phyloP scores from a whole-genome alignment of 2,329 filamentous ascomycete species.

The Clonostachys sp. region DNA sequence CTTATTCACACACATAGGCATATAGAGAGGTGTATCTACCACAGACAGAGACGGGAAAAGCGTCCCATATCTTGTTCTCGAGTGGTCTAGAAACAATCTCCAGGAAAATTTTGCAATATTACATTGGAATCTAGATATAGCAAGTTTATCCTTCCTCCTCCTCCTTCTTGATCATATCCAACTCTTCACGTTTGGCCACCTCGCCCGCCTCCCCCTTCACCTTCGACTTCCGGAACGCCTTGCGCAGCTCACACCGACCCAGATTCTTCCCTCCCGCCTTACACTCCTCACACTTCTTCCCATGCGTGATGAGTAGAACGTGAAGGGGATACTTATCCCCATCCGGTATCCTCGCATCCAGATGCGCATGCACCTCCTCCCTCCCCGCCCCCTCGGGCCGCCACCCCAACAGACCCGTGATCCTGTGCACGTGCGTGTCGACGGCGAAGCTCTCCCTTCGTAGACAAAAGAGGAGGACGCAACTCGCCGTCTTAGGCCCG shows the following conservation, averaged over 20 bases:
- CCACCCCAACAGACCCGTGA: constrained; percentile 45
- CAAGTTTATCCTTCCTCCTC: background rate
- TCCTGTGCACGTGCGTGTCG: constrained; percentile 47
- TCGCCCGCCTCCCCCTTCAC: constrained; percentile 9
- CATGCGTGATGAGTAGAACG: constrained; percentile 42
- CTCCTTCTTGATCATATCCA: constrained; percentile 3
- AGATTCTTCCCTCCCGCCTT: constrained; percentile 32
- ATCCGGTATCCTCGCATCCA: constrained; percentile 41
- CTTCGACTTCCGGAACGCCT: constrained; percentile 24
- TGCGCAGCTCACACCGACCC: constrained; percentile 33
- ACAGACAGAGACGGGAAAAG: no score
- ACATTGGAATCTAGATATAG: no score
- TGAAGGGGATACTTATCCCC: constrained; percentile 46
- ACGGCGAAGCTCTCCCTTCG: constrained; percentile 42
- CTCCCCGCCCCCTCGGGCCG: constrained; percentile 30
- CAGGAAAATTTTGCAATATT: no score
- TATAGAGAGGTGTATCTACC: no score
- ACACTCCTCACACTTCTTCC: constrained; percentile 38
- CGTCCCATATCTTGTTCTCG: no score
- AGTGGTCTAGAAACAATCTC: no score
- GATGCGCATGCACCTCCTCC: constrained; percentile 42
- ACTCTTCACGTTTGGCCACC: constrained; percentile 3
- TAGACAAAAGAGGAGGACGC: constrained; percentile 47
- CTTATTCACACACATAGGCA: no score
- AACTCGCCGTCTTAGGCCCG: constrained; percentile 49